These are phyloP conservation scores for Fusarium humuli DNA, from an alignment of 2,329 filamentous ascomycete species.

Conservation along the genomic window DNA sequence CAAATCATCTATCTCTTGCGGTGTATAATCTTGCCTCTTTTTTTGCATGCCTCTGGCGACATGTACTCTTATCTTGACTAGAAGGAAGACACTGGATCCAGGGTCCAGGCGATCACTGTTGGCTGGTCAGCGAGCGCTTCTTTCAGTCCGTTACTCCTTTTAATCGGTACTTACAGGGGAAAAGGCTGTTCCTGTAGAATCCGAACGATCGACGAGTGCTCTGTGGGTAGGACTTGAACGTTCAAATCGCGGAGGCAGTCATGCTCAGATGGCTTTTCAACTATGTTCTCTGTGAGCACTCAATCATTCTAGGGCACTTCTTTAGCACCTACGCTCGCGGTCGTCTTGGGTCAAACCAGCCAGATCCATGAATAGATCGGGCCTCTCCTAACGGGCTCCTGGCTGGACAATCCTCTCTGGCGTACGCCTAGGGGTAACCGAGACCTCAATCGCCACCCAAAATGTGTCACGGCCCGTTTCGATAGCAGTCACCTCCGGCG, in stretches of 20 bases:
- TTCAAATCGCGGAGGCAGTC: conserved; percentile 63
- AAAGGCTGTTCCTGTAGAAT: conserved; percentile 59
- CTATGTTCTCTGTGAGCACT: conserved; percentile 11
- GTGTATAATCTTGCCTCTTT: conserved; percentile 40
- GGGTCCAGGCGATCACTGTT: conserved; percentile 56
- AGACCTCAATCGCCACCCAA: conserved; percentile 65
- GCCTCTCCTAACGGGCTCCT: conserved; percentile 1
- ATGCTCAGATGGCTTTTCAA: conserved; percentile 54
- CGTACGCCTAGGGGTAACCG: conserved; percentile 48
- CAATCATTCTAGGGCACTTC: neutral
- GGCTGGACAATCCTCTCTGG: neutral
- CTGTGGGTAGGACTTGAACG: conserved; percentile 58
- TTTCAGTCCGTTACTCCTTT: neutral
- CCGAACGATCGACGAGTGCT: conserved; percentile 57
- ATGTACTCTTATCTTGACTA: conserved; percentile 60
- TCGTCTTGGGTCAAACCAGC: conserved; percentile 20
- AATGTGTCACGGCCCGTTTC: conserved; percentile 51
- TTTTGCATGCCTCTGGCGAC: conserved; percentile 12
- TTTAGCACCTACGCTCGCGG: conserved; percentile 38
- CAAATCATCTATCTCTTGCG: conserved; percentile 64
- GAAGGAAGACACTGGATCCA: conserved; percentile 60
- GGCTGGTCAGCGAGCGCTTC: conserved; percentile 27
- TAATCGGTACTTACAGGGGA: conserved; percentile 53
- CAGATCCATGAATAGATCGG: conserved; percentile 7
- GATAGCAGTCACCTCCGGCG: conserved; percentile 54